Base-by-base conservation (phyloP, 1,284 basidiomycete genomes). In the Marasmius tenuissimus region DNA sequence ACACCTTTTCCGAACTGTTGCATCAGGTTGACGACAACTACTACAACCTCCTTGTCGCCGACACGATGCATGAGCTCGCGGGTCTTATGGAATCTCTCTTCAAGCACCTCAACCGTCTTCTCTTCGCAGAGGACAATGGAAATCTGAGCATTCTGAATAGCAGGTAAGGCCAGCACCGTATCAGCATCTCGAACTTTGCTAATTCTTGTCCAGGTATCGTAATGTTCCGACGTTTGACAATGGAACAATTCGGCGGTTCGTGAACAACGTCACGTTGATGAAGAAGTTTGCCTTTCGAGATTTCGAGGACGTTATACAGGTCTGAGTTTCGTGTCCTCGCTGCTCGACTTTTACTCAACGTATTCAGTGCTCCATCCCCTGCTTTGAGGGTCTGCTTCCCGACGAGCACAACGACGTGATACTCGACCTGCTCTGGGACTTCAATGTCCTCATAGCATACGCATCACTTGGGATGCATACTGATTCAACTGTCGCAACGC, bases 301-400 rank as follows among this genome's bases (percentile, higher is more conserved):
- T 62, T 77, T 70, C 56, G 73, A 76, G 55, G 72, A 76, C 58
- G 39, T 76, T 9, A 64, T 76, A 50, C 71, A 75, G 68, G 73
- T 72, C 58, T 6, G 40, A 2, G n/a, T 12, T 42, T 42, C 40
- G 40, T 42, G 12, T 42, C 3, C 2, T 12, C n/a, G 40, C 11
- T 6, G 40, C 6, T 12, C 40, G 40, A 12, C 40, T 12, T 12
- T 12, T n/a, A 12, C 40, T 12, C n/a, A 12, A 12, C 11, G n/a
- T n/a, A 2, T 42, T 2, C 6, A 42, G 67, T 72, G 71, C 48
- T 51, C 64, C 2, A 66, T 73, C 8, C 69, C 71, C 0, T 65
- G 53, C 12, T 66, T 73, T 56, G 66, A 73, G 49, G 66, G 65
- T 4, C 64, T 73, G 0, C 51, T 73, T 2, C 60, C 58, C 11